Base-by-base conservation (phyloP, 768 basidiomycete species). In the Myochromella boudieri region DNA sequence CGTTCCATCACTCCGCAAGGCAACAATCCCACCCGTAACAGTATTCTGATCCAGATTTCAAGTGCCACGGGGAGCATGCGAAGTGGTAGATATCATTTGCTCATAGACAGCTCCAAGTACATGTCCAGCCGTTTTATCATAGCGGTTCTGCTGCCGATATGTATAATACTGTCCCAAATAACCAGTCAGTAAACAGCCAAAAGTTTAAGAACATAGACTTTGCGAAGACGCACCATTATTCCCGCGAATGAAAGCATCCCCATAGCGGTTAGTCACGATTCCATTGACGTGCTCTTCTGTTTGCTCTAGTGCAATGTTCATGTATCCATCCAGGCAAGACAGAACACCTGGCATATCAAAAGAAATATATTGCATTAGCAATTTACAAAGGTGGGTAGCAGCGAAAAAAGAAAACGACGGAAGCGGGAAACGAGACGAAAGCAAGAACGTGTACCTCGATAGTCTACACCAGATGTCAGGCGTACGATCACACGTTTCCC, bases 231-330 rank as follows among this genome's bases (percentile, higher is more conserved):
- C 53, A 90, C 93, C 92, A 66, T 95, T 95, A 66, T 95, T 95
- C 26, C 93, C 93, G 37, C 92, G 74, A 51, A 99, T 90, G 68
- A 98, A 99, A 20, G 94, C 87, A 66, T 99, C 95, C 1, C 95
- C 94, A 58, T 95, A 97, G 49, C 76, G 78, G 61, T 95, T 95
- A 26, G 90, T 95, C 38, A 89, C 77, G n/a, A 68, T 58, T 3
- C 94, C 94, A 52, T 89, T 85, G 8, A 95, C 91, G 65, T 94
- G 84, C 68, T 99, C 97, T 68, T 97, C 93, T 3, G 95, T 97
- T 65, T 97, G 91, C 68, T 99, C 97, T 27, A 98, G 70, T 11
- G 93, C 97, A 40, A 98, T 95, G 69, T 98, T 98, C 97, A 99
- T 98, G 67, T 97, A 98, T 0, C 95, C 95, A 67, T 98, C 97